Evolutionary conservation across 2,329 filamentous ascomycete genomes (phyloP), one percentile per base, ranked within the genome.

Genomic region (Hyphodiscus sp.): DNA sequence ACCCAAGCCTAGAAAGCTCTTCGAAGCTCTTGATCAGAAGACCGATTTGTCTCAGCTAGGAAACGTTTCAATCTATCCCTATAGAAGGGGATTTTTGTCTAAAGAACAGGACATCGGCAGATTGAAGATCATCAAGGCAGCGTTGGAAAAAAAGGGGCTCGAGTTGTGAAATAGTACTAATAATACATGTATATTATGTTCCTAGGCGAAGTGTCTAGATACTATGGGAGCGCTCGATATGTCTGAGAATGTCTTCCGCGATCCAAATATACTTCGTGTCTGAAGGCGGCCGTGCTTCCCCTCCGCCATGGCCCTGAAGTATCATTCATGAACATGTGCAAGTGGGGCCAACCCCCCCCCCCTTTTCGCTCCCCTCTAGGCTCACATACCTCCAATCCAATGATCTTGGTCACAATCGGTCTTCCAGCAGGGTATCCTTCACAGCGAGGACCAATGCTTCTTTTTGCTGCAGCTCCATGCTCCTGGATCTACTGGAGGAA

Each of bases 41-140:
- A 69, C 75, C 44, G 66, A 75, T 18, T 71, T 89, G 30, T 63
- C 72, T 18, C 62, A 69, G 1, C 71, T 88, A 49, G 74, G 81
- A 57, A 96, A 96, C 66, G 84, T 96, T 44, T 78, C 77, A 61
- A 73, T 96, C 20, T 79, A 80, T 61, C 68, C 71, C 23, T 78
- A 78, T 60, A 83, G 85, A 63, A 74, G 89, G 55, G 91, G 83
- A 8, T 79, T 82, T 10, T 82, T 87, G 33, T 81, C 92, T 68
- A 83, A 82, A 68, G 87, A 92, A 70, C 82, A 79, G 62, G 76
- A 80, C 47, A 68, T 88, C 43, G 90, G 90, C 26, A 77, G 88
- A 64, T 88, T 86, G 81, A 94, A 94, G 80, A 70, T 91, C 48
- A 89, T 92, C 64, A 79, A 87, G 68, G 74, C 83, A 64, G 86